Percentiles rank a stretch among this genome's conserved stretches.
Evolutionary conservation across 495 filamentous ascomycete genomes (phyloP).

Genomic region (Glonium stellatum): DNA sequence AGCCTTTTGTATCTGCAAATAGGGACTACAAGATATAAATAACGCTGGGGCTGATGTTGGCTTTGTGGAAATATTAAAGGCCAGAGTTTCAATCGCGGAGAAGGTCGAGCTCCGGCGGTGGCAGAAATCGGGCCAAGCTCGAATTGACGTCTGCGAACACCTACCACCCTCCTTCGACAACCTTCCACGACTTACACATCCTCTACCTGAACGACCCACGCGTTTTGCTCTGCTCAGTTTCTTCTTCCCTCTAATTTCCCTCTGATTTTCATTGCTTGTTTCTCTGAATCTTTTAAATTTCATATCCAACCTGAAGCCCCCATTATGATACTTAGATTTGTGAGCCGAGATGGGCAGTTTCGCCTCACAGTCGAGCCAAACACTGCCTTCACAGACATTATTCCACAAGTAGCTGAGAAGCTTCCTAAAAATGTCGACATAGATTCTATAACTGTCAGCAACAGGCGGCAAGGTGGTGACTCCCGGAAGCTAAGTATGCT

Average conservation of each 20-base stretch:
- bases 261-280: background rate
- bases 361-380: slow-evolving; percentile 56
- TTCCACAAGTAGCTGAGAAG: slow-evolving; percentile 52
- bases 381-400: slow-evolving; percentile 45
- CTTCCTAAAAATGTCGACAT: slow-evolving; percentile 65
- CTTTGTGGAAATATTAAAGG: background rate
- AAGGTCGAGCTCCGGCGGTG: background rate
- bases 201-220: background rate
- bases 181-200: slow-evolving; percentile 13
- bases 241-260: background rate
- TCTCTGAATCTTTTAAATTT: slow-evolving; percentile 1
- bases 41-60: background rate
- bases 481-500: slow-evolving; percentile 62
- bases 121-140: background rate
- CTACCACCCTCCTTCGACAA: background rate
- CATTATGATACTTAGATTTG: slow-evolving; percentile 62
- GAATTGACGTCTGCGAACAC: background rate
- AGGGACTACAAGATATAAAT: background rate
- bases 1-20: background rate
- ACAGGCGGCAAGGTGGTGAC: slow-evolving; percentile 68
- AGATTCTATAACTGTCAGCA: slow-evolving; percentile 69
- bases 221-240: slow-evolving; percentile 9
- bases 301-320: background rate
- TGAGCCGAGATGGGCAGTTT: slow-evolving; percentile 63
- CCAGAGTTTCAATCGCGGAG: slow-evolving; percentile 6